Percentiles rank a stretch among this genome's conserved stretches.
phyloP scores from a whole-genome alignment of 2,329 filamentous ascomycete species.

The Rhynchosporium graminicola region DNA sequence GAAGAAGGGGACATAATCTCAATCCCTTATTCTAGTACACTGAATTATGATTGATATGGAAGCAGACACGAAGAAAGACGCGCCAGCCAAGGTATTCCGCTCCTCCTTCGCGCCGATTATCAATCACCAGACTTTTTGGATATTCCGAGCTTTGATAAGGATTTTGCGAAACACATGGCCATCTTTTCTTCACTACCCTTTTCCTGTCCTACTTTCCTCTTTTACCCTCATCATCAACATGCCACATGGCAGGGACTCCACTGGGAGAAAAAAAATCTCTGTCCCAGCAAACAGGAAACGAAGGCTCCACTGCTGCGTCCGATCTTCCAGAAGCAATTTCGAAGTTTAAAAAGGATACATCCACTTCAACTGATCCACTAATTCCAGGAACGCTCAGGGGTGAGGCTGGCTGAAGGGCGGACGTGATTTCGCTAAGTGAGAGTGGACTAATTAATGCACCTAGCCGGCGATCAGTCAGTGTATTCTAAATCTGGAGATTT shows the following conservation, averaged over 20 bases:
- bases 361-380: neutral
- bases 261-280: neutral
- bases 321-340: conserved; percentile 25
- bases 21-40: no score
- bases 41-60: no score
- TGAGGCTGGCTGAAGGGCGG: neutral
- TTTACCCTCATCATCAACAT: conserved; percentile 4
- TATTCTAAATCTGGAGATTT: conserved; percentile 11
- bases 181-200: neutral
- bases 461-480: neutral
- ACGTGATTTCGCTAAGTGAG: neutral
- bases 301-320: neutral
- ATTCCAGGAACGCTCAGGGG: neutral
- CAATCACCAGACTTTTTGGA: no score
- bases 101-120: neutral
- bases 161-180: neutral
- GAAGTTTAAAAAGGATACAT: conserved; percentile 17
- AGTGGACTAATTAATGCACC: no score
- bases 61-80: no score
- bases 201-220: neutral
- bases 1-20: no score
- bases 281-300: conserved; percentile 15
- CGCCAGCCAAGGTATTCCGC: no score
- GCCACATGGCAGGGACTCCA: conserved; percentile 3
- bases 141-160: no score